Evolutionary conservation across 1,139 yeast genomes (phyloP).

Genomic region (Yamadazyma friedrichii): DNA sequence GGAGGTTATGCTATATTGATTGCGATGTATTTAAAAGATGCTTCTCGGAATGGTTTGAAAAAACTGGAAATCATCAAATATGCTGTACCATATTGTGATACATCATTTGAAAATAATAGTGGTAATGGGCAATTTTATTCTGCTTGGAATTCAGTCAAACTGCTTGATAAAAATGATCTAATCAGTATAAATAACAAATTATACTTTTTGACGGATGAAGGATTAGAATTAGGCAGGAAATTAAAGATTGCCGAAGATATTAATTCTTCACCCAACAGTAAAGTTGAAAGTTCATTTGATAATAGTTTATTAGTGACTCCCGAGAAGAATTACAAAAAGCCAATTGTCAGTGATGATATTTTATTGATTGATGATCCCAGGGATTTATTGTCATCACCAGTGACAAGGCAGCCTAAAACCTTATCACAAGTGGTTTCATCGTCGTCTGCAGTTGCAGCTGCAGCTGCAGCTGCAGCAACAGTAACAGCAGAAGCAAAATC

Average conservation of each 20-base stretch:
- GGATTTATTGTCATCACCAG: constrained; percentile 14
- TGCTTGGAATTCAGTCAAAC: constrained; percentile 77
- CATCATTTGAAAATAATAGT: constrained; percentile 64
- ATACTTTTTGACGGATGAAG: constrained; percentile 73
- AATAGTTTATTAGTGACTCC: constrained; percentile 32
- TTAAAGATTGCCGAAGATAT: constrained; percentile 49
- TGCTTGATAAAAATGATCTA: constrained; percentile 60
- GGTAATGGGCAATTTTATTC: constrained; percentile 63
- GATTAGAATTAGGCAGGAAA: constrained; percentile 59
- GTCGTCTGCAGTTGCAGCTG: neutral
- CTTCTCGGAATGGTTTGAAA: constrained; percentile 49
- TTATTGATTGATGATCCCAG: constrained; percentile 11
- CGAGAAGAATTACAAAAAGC: constrained; percentile 11
- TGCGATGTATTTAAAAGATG: constrained; percentile 58
- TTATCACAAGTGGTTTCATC: neutral
- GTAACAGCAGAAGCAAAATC: too few relatives aligned
- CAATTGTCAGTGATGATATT: constrained; percentile 9
- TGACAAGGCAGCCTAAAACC: neutral
- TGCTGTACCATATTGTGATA: constrained; percentile 64
- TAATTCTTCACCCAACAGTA: constrained; percentile 24
- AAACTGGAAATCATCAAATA: constrained; percentile 56
- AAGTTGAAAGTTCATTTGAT: constrained; percentile 27
- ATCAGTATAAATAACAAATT: constrained; percentile 52
- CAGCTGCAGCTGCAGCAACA: neutral
- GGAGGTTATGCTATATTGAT: constrained; percentile 87